A percentile compares a stretch with the other conserved stretches of the same genome.
These are phyloP conservation scores for Epichloe gansuensis DNA, from an alignment of 2,329 filamentous ascomycete species.

Conservation along the genomic window DNA sequence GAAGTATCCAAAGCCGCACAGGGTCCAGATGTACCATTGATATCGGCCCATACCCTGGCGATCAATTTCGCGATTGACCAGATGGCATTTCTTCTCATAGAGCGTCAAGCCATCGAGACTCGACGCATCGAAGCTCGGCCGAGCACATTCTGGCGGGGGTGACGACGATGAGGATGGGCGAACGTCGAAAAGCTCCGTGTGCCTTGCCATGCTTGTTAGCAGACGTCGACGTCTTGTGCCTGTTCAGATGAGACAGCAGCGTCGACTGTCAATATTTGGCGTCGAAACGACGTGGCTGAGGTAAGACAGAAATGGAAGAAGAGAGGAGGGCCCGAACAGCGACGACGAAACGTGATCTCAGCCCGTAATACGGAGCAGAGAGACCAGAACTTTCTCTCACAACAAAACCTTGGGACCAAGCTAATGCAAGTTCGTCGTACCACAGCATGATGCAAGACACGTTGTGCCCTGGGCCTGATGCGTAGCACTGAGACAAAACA, in stretches of 20 bases:
- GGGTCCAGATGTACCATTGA: slow-evolving; percentile 38
- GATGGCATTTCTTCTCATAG: slow-evolving; percentile 24
- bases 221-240: too few relatives aligned
- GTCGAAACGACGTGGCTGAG: too few relatives aligned
- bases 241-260: too few relatives aligned
- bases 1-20: slow-evolving; percentile 43
- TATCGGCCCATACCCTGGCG: slow-evolving; percentile 39
- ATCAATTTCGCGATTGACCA: slow-evolving; percentile 34
- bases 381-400: too few relatives aligned
- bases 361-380: too few relatives aligned
- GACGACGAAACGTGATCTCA: too few relatives aligned
- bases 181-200: background rate
- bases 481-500: background rate
- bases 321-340: too few relatives aligned
- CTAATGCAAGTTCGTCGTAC: background rate
- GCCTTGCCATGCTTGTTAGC: too few relatives aligned
- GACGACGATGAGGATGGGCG: background rate
- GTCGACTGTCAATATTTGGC: too few relatives aligned
- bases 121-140: slow-evolving; percentile 5
- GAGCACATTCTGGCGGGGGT: background rate
- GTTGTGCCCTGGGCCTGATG: too few relatives aligned
- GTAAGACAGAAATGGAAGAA: too few relatives aligned
- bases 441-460: background rate
- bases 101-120: slow-evolving; percentile 14
- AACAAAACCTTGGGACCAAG: too few relatives aligned